Percentiles rank a stretch among this genome's conserved stretches.
These are phyloP conservation scores for Fomitopsis pinicola DNA, from an alignment of 1,284 basidiomycete genomes.

Conservation along the genomic window DNA sequence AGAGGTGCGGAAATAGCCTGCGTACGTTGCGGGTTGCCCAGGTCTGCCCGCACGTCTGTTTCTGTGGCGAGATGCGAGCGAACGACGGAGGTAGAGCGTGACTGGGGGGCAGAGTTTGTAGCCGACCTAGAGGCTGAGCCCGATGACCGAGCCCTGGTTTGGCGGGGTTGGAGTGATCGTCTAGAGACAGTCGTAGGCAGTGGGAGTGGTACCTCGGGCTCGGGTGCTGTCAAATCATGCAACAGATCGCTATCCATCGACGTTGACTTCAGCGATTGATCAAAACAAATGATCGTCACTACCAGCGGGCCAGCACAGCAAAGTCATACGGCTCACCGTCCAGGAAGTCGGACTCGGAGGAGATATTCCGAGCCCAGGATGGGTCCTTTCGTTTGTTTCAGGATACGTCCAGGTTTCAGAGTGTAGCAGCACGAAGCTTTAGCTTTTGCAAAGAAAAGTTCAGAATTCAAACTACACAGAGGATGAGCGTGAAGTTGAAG, in stretches of 20 bases:
- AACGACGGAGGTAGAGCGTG: conserved; percentile 6
- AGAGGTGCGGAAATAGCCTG: neutral
- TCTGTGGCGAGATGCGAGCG: neutral
- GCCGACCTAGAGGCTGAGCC: conserved; percentile 7
- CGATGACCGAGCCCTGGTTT: neutral
- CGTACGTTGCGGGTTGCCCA: neutral
- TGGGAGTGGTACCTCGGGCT: conserved; percentile 12
- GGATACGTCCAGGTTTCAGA: too few species aligned
- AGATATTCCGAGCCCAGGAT: too few species aligned
- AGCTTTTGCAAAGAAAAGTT: too few species aligned
- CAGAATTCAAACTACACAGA: too few species aligned
- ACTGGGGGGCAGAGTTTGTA: conserved; percentile 7
- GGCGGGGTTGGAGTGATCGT: conserved; percentile 15
- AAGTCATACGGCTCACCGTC: neutral
- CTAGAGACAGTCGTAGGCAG: conserved; percentile 15
- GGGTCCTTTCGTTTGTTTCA: too few species aligned
- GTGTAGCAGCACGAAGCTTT: too few species aligned
- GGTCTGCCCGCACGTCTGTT: neutral
- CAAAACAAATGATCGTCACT: neutral
- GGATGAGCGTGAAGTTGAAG: neutral
- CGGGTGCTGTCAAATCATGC: conserved; percentile 2
- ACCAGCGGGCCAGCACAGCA: neutral
- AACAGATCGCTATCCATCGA: neutral
- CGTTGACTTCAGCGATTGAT: neutral
- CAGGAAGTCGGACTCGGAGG: neutral